phyloP scores from a whole-genome alignment of 1,139 yeast species.

The Candida sanyaensis region DNA sequence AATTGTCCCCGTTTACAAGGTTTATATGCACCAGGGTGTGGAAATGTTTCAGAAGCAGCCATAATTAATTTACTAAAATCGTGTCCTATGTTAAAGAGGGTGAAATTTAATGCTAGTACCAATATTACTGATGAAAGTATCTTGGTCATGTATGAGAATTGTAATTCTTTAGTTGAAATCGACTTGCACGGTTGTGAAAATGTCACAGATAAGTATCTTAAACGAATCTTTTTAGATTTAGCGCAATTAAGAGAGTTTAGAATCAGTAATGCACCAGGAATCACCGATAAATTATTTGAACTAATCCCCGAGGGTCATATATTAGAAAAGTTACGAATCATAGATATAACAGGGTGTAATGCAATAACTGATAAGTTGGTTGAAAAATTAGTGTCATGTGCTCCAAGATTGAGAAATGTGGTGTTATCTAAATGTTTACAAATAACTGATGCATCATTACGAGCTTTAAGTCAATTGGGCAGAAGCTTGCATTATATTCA shows the following conservation, averaged over 20 bases:
- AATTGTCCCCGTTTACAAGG: conserved; percentile 84
- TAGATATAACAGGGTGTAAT: conserved; percentile 85
- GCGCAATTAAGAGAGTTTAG: conserved; percentile 81
- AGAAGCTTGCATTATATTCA: conserved; percentile 87
- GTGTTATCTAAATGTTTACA: conserved; percentile 87
- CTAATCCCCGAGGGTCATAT: conserved; percentile 43
- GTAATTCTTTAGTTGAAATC: conserved; percentile 83
- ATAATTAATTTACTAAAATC: conserved; percentile 57
- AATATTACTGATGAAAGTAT: conserved; percentile 71
- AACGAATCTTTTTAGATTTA: conserved; percentile 62
- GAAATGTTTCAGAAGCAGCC: conserved; percentile 64
- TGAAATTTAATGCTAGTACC: conserved; percentile 75
- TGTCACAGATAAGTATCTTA: conserved; percentile 64
- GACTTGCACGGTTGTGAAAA: conserved; percentile 84
- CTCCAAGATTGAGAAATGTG: conserved; percentile 86
- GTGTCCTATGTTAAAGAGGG: conserved; percentile 79
- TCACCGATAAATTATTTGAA: conserved; percentile 66
- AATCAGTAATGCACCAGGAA: conserved; percentile 69
- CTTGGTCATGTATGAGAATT: conserved; percentile 60
- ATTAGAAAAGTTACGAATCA: conserved; percentile 61
- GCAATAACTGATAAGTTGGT: conserved; percentile 81
- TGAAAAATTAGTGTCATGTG: conserved; percentile 67
- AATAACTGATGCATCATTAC: conserved; percentile 80
- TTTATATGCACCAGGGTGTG: conserved; percentile 85
- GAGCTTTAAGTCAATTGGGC: conserved; percentile 72